A percentile compares a stretch with the other conserved stretches of the same genome.
Conservation (phyloP, 1,139 yeast genomes). For the Taiozyma sp. region DNA sequence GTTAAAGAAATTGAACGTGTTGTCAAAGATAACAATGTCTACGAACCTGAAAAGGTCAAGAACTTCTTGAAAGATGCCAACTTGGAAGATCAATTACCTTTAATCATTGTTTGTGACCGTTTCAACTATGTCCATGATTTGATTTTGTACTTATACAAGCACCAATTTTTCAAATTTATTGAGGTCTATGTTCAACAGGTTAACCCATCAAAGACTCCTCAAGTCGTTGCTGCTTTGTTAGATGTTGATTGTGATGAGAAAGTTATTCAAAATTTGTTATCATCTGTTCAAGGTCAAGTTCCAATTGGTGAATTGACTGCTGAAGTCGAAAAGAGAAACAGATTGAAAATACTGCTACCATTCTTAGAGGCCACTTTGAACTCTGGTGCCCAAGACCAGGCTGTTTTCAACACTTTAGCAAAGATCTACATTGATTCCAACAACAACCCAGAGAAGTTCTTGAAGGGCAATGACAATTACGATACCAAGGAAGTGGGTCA, state of each 20-base stretch:
- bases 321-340: slow-evolving; percentile 95
- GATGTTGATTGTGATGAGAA: slow-evolving; percentile 97
- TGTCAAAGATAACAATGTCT: slow-evolving; percentile 89
- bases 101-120: slow-evolving; percentile 94
- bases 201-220: slow-evolving; percentile 92
- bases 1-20: slow-evolving; percentile 92
- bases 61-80: slow-evolving; percentile 93
- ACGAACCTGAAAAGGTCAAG: slow-evolving; percentile 96
- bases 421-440: slow-evolving; percentile 97
- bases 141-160: slow-evolving; percentile 88
- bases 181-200: slow-evolving; percentile 98
- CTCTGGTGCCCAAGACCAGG: slow-evolving; percentile 87
- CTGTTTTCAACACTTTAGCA: slow-evolving; percentile 91
- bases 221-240: slow-evolving; percentile 90
- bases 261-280: slow-evolving; percentile 75
- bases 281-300: slow-evolving; percentile 90
- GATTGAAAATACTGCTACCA: slow-evolving; percentile 86
- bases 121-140: slow-evolving; percentile 89
- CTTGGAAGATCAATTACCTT: slow-evolving; percentile 92
- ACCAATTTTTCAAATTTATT: slow-evolving; percentile 91
- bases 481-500: slow-evolving; percentile 94
- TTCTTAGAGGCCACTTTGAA: slow-evolving; percentile 86
- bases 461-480: slow-evolving; percentile 84
- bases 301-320: slow-evolving; percentile 86
- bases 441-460: slow-evolving; percentile 95